A percentile compares a stretch with the other conserved stretches of the same genome.
Conservation (phyloP, 108 stramenopile genomes). For the Epithemia pelagica region DNA sequence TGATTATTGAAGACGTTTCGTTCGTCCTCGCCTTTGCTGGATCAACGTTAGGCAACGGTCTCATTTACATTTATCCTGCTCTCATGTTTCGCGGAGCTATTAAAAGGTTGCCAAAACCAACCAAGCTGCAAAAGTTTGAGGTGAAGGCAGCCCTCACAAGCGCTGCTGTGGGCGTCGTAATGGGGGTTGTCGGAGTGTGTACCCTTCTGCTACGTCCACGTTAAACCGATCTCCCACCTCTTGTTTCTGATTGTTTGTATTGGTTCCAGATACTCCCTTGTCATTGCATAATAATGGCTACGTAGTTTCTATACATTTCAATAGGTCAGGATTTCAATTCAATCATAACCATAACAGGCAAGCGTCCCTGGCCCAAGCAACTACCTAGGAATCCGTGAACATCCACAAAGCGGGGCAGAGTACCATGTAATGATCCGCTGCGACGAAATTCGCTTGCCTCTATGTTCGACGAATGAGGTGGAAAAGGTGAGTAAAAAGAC, state of each 20-base stretch:
- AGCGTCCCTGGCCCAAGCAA: no score
- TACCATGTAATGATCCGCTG: no score
- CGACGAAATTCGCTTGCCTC: no score
- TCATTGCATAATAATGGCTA: neutral
- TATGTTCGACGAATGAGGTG: no score
- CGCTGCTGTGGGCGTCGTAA: constrained; percentile 47
- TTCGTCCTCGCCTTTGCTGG: constrained; percentile 89
- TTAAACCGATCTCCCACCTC: neutral
- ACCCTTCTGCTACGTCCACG: no score
- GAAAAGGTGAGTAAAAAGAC: no score
- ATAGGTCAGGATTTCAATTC: no score
- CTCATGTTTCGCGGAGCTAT: constrained; percentile 67
- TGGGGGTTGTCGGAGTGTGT: constrained; percentile 32
- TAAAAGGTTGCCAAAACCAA: constrained; percentile 36
- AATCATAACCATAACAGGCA: no score
- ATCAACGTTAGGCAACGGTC: constrained; percentile 87
- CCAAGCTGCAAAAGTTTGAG: constrained; percentile 34
- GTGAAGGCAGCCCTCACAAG: constrained; percentile 36
- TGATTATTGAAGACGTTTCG: constrained; percentile 65
- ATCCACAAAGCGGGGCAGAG: no score
- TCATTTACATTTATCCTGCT: constrained; percentile 87
- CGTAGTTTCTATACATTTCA: no score
- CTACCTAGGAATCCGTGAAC: no score
- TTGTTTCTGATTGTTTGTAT: neutral
- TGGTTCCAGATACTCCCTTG: neutral